A percentile compares a stretch with the other conserved stretches of the same genome.
phyloP scores from a whole-genome alignment of 2,329 filamentous ascomycete genomes.

The Ceratocystis alfenasii region DNA sequence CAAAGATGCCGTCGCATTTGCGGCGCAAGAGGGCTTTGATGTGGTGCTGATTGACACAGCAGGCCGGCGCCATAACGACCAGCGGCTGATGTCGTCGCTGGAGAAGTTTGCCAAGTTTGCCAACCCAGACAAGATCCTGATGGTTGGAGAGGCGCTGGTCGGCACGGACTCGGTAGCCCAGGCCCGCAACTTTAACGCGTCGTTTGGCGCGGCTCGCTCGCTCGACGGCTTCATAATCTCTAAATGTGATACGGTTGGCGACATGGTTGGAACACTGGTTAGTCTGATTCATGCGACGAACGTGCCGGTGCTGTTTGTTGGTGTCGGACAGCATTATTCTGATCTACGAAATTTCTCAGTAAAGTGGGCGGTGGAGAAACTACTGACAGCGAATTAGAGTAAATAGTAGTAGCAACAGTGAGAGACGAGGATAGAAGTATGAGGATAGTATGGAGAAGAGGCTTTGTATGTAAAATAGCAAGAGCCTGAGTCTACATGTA shows the following conservation, averaged over 20 bases:
- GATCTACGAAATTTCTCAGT: constrained; percentile 58
- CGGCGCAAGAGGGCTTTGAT: constrained; percentile 63
- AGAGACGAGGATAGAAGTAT: neutral
- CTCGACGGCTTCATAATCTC: constrained; percentile 97
- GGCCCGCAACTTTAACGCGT: constrained; percentile 88
- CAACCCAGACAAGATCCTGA: constrained; percentile 93
- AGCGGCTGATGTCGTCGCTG: constrained; percentile 86
- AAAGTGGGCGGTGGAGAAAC: constrained; percentile 56
- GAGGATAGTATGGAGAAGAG: neutral
- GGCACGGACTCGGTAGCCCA: constrained; percentile 93
- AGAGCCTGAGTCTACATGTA: neutral
- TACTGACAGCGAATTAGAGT: constrained; percentile 31
- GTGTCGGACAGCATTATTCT: constrained; percentile 57
- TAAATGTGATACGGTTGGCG: constrained; percentile 98
- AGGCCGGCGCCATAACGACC: constrained; percentile 87
- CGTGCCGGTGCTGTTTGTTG: constrained; percentile 89
- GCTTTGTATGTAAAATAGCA: constrained; percentile 12
- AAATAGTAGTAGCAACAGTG: neutral
- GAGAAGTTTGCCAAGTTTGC: constrained; percentile 97
- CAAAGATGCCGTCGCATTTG: constrained; percentile 80
- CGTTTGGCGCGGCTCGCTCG: constrained; percentile 67
- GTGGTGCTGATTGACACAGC: constrained; percentile 97
- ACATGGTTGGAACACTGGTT: constrained; percentile 92
- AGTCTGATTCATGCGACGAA: constrained; percentile 96
- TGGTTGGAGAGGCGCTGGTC: constrained; percentile 82